Percentiles rank a stretch among this genome's conserved stretches.
phyloP scores from a whole-genome alignment of 2,329 filamentous ascomycete genomes.

The Pseudogymnoascus sp. region DNA sequence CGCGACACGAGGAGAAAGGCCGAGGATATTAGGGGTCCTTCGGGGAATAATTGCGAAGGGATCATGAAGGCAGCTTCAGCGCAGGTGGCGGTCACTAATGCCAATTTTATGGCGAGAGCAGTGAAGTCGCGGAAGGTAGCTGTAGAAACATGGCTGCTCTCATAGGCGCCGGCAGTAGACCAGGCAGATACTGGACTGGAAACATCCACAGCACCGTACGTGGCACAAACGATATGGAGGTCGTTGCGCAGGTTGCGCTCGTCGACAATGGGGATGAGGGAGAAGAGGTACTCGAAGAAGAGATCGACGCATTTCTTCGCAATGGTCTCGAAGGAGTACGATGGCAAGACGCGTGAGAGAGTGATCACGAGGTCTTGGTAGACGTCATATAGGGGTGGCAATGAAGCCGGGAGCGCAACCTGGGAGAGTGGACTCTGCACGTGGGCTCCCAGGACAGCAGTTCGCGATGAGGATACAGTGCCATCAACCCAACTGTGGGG shows the following conservation, averaged over 20 bases:
- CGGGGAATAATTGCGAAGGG: constrained; percentile 34
- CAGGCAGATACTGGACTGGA: background rate
- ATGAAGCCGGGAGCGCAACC: background rate
- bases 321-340: constrained; percentile 13
- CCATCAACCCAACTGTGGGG: background rate
- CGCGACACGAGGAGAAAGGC: constrained; percentile 36
- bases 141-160: background rate
- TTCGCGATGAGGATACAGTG: background rate
- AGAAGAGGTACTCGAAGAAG: constrained; percentile 38
- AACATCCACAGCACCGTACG: background rate
- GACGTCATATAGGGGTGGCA: constrained; percentile 16
- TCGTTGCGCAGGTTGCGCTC: constrained; percentile 34
- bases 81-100: constrained; percentile 38
- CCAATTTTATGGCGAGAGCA: constrained; percentile 23
- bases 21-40: constrained; percentile 23
- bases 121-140: background rate
- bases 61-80: constrained; percentile 36
- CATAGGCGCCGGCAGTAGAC: background rate
- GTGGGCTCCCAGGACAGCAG: background rate
- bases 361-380: constrained; percentile 17
- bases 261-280: constrained; percentile 36
- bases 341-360: constrained; percentile 8
- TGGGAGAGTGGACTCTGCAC: constrained; percentile 2
- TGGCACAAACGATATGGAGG: constrained; percentile 28
- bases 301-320: constrained; percentile 31